Base-by-base conservation (phyloP, 257 asterid species). In the Lithospermum erythrorhizon region DNA sequence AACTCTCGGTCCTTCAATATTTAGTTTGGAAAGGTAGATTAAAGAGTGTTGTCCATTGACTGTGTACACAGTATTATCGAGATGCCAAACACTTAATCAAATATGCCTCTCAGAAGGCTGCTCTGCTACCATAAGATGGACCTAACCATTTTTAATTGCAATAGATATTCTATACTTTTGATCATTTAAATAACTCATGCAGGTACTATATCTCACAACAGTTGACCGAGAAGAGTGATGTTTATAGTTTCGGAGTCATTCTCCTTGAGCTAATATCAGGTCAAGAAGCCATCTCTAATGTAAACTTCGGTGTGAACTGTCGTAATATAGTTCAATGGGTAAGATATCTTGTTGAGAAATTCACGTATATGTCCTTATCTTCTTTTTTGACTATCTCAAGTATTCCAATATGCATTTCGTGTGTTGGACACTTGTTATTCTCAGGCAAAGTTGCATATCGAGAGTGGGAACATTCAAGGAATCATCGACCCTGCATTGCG, bases 261-360 rank as follows among this genome's bases (percentile, higher is more conserved):
- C 97, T 93, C 70, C 76, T 93, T 41, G 99, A 93, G 85, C 81
- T 93, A 29, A 81, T 93, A 69, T 89, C 99, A 10, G 99, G 97
- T 65, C 96, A 89, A 71, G 99, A 93, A 80, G 99, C 99, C 2
- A 89, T 93, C 59, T 93, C 99, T 18, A 93, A 75, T 19, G 95
- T 84, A 64, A 93, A 65, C 68, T 93, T 93, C 55, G 99, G 97
- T 23, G 72, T 60, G 29, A 84, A 93, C 85, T 89, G 97, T 67
- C 79, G 96, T 57, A 93, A 89, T 30, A 93, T 93, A 65, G 99
- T 85, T 75, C 99, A 93, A 30, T 93, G 99, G 99, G 99, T 93
- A 80, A 81, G 81, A 6, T 54, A 16, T 54, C 15, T 54, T 54
- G 2, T 35, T 7, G 45, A 35, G 45, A 35, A 35, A 10, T 41